These are phyloP conservation scores for Saccharum hybrid DNA, from an alignment of 202 grass and related monocot species.

Conservation along the genomic window DNA sequence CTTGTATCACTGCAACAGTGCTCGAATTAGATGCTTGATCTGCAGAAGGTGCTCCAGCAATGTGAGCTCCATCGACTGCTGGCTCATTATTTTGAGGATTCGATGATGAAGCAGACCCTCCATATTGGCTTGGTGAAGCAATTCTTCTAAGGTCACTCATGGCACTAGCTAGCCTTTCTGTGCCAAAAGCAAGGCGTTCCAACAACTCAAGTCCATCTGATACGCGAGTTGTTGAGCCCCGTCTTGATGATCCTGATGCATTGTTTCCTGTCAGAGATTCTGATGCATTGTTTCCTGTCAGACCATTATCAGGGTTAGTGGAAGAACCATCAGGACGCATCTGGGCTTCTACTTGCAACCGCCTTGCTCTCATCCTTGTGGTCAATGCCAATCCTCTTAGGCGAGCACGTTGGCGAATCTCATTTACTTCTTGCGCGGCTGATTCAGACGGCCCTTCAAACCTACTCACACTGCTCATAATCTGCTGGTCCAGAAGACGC, in stretches of 20 bases:
- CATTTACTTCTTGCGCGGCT: conserved; percentile 56
- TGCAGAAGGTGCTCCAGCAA: conserved; percentile 62
- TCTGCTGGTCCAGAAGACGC: conserved; percentile 78
- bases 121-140: conserved; percentile 56
- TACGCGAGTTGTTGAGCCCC: conserved; percentile 52
- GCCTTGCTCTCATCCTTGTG: conserved; percentile 65
- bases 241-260: conserved; percentile 47
- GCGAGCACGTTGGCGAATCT: conserved; percentile 54
- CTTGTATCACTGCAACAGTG: conserved; percentile 88
- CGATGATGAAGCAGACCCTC: conserved; percentile 63
- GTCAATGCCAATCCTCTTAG: conserved; percentile 57
- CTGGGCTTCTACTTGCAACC: conserved; percentile 60
- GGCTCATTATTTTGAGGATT: conserved; percentile 61
- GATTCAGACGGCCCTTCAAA: conserved; percentile 68
- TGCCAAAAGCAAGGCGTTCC: conserved; percentile 68
- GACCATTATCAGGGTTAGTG: conserved; percentile 41
- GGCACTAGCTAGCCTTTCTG: conserved; percentile 71
- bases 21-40: conserved; percentile 89
- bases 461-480: conserved; percentile 51
- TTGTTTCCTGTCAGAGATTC: conserved; percentile 51
- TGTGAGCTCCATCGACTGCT: conserved; percentile 40
- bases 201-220: conserved; percentile 73
- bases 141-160: conserved; percentile 81
- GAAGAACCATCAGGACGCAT: conserved; percentile 41
- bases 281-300: conserved; percentile 47